These are phyloP conservation scores for Royoungia palumana DNA, from an alignment of 768 basidiomycete genomes.

Conservation along the genomic window DNA sequence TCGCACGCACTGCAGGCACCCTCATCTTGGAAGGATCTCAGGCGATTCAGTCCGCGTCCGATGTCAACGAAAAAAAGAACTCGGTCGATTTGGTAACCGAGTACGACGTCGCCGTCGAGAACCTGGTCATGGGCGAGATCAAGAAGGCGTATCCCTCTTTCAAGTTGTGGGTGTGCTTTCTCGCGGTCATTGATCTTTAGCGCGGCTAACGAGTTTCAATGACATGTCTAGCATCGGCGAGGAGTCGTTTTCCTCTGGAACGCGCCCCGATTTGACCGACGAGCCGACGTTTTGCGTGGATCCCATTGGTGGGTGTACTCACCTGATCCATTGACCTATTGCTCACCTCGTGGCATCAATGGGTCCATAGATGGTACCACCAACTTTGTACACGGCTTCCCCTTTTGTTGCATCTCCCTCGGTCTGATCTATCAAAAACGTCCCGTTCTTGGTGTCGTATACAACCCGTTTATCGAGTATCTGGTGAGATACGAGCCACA, in stretches of 20 bases:
- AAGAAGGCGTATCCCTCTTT: conserved; percentile 65
- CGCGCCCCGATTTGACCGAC: conserved; percentile 67
- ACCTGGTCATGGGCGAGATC: conserved; percentile 72
- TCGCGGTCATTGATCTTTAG: not conserved
- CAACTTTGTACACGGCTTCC: conserved; percentile 84
- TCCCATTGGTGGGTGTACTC: conserved; percentile 68
- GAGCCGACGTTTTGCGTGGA: conserved; percentile 95
- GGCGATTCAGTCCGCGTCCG: conserved; percentile 60
- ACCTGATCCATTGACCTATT: no score
- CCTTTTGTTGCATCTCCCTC: conserved; percentile 86
- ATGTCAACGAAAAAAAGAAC: conserved; percentile 85
- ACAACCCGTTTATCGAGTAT: conserved; percentile 87
- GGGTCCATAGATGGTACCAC: conserved; percentile 70
- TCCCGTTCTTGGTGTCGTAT: conserved; percentile 88
- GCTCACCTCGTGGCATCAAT: not conserved
- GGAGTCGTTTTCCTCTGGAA: conserved; percentile 83
- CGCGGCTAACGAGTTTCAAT: not conserved
- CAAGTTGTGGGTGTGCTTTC: conserved; percentile 62
- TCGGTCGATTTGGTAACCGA: conserved; percentile 93
- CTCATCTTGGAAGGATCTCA: conserved; percentile 75
- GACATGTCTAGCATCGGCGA: conserved; percentile 74
- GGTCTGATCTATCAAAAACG: conserved; percentile 80
- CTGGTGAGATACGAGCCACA: conserved; percentile 53
- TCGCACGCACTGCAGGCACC: conserved; percentile 72
- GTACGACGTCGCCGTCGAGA: conserved; percentile 90